Conservation (phyloP, 495 filamentous ascomycete genomes). For the Sporormia fimetaria region DNA sequence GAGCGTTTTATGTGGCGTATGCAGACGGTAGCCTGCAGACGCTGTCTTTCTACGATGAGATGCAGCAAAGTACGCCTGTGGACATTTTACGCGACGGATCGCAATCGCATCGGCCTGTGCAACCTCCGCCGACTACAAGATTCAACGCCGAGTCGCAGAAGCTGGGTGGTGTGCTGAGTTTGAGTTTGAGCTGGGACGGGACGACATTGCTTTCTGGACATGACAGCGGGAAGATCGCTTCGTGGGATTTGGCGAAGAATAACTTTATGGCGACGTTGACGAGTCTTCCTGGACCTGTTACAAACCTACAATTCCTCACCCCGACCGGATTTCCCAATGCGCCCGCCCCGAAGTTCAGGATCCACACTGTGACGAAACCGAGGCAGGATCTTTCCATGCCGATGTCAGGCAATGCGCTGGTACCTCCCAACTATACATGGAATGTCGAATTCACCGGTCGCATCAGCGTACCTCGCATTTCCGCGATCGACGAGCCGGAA, state of each 20-base stretch:
- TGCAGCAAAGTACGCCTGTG: conserved; percentile 3
- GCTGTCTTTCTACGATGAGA: conserved; percentile 55
- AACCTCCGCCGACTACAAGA: conserved; percentile 35
- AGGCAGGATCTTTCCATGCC: conserved; percentile 37
- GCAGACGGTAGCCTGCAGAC: conserved; percentile 74
- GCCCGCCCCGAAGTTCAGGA: conserved; percentile 36
- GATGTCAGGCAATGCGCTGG: conserved; percentile 34
- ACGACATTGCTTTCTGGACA: conserved; percentile 73
- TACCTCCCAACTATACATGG: conserved; percentile 58
- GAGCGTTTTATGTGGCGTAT: conserved; percentile 71
- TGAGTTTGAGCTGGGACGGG: conserved; percentile 71
- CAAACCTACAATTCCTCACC: conserved; percentile 60
- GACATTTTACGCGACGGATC: conserved; percentile 20
- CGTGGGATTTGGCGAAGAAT: conserved; percentile 65
- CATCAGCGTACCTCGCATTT: conserved; percentile 8
- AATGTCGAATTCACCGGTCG: conserved; percentile 46
- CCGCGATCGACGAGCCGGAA: conserved; percentile 4
- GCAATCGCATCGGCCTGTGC: conserved; percentile 19
- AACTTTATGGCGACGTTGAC: conserved; percentile 49
- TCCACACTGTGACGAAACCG: conserved; percentile 61
- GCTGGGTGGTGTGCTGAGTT: conserved; percentile 48
- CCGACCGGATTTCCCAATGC: conserved; percentile 45
- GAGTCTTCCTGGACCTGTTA: conserved; percentile 64
- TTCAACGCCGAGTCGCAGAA: conserved; percentile 53
- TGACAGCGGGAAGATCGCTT: conserved; percentile 59